Conservation (phyloP, 805 yeast genomes). For the Nakazawaea sp. region DNA sequence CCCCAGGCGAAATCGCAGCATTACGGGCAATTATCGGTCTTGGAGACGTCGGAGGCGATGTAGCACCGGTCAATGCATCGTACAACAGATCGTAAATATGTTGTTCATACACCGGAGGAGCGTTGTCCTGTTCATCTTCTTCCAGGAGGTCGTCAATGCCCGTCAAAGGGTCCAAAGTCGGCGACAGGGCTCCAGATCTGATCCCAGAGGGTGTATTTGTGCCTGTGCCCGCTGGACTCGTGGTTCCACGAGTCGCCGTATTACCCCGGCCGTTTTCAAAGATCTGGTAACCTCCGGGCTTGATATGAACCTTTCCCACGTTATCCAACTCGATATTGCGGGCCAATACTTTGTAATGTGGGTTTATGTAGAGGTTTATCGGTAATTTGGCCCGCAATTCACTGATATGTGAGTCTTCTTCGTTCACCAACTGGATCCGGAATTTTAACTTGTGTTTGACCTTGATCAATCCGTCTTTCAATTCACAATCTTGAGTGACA, state of each 20-base stretch:
- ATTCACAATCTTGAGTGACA: constrained; percentile 36
- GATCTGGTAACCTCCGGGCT: constrained; percentile 13
- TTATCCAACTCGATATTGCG: constrained; percentile 19
- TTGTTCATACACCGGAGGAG: constrained; percentile 37
- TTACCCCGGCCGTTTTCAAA: constrained; percentile 8
- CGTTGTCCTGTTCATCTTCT: constrained; percentile 15
- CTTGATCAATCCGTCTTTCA: constrained; percentile 31
- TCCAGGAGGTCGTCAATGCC: constrained; percentile 12
- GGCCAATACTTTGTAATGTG: constrained; percentile 14
- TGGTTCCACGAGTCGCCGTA: neutral
- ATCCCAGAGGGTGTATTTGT: neutral
- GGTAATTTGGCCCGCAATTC: constrained; percentile 91
- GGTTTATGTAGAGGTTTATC: constrained; percentile 58
- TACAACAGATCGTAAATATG: constrained; percentile 30
- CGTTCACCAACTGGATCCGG: constrained; percentile 68
- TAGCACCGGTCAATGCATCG: constrained; percentile 23
- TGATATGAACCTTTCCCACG: constrained; percentile 18
- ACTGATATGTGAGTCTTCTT: constrained; percentile 82
- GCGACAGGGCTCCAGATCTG: constrained; percentile 3
- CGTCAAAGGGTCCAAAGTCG: neutral
- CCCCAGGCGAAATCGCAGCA: neutral
- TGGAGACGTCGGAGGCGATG: constrained; percentile 15
- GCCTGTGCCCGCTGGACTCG: neutral
- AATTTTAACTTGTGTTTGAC: constrained; percentile 87
- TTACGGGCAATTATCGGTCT: constrained; percentile 8